Evolutionary conservation across 805 yeast genomes (phyloP).

Genomic region (Ogataea zsoltii): DNA sequence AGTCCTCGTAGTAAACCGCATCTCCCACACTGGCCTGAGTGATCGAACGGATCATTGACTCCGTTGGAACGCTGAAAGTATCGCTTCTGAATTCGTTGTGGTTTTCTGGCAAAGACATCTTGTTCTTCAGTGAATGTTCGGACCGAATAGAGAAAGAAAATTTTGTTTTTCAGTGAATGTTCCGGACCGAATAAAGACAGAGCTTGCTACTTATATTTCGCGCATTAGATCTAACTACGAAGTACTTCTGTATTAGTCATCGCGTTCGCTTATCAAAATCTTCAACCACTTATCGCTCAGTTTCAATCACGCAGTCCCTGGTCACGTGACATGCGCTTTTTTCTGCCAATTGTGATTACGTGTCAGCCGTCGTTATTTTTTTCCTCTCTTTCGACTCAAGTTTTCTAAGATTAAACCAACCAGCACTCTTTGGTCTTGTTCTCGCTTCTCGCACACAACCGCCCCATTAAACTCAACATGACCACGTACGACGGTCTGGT

Average conservation of each 20-base stretch:
- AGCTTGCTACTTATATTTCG: no score
- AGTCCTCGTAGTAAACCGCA: conserved; percentile 85
- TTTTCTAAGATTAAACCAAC: background rate
- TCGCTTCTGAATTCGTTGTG: conserved; percentile 68
- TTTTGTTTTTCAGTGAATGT: no score
- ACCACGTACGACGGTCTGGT: conserved; percentile 26
- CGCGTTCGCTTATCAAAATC: no score
- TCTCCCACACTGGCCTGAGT: conserved; percentile 70
- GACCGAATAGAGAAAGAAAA: background rate
- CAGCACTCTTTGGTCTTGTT: background rate
- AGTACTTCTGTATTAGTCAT: no score
- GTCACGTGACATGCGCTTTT: no score
- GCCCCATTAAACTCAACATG: conserved; percentile 9
- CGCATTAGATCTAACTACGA: no score
- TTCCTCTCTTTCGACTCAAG: background rate
- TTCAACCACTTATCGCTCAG: no score
- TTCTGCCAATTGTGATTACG: no score
- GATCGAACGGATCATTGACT: conserved; percentile 66
- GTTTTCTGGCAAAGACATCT: conserved; percentile 12
- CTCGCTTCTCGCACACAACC: background rate
- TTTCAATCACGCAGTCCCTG: no score
- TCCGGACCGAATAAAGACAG: no score
- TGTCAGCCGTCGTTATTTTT: background rate
- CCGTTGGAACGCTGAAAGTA: conserved; percentile 88
- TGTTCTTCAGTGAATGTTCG: background rate